Conservation (phyloP, 192 early-diverging fungal species). For the Coemansia biformis region DNA sequence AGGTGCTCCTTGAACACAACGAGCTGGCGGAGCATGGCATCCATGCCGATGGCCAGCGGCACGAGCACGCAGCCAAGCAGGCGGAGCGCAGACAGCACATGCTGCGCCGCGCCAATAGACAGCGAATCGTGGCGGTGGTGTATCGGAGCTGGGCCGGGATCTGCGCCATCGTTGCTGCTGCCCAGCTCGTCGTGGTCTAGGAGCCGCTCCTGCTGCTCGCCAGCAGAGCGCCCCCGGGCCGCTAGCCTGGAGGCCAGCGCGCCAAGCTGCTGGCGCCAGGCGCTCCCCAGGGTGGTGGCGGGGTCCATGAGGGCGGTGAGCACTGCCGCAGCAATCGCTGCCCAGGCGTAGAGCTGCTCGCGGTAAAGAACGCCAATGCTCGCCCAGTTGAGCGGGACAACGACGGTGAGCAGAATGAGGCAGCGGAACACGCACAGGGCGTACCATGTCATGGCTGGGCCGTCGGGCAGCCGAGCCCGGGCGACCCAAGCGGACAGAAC, state of each 20-base stretch:
- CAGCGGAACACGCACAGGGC: slow-evolving; percentile 30
- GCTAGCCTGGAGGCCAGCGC: background rate
- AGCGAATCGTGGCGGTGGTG: background rate
- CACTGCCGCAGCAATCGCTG: slow-evolving; percentile 17
- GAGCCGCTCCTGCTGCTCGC: slow-evolving; percentile 11
- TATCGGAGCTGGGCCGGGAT: background rate
- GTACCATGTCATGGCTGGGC: slow-evolving; percentile 26
- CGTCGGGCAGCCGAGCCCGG: slow-evolving; percentile 23
- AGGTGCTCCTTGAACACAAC: slow-evolving; percentile 40
- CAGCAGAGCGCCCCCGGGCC: background rate
- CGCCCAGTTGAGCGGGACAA: slow-evolving; percentile 28
- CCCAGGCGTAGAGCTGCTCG: slow-evolving; percentile 36
- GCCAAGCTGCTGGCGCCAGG: slow-evolving; percentile 11
- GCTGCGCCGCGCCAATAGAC: background rate
- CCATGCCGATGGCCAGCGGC: slow-evolving; percentile 31
- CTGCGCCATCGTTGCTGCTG: background rate
- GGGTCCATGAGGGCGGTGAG: slow-evolving; percentile 32
- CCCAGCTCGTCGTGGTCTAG: slow-evolving; percentile 4
- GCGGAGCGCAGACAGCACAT: slow-evolving; percentile 14
- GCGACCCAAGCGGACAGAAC: slow-evolving; percentile 28
- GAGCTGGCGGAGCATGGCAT: slow-evolving; percentile 41
- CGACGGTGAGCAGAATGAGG: slow-evolving; percentile 22
- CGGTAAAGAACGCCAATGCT: slow-evolving; percentile 39
- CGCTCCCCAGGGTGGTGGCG: slow-evolving; percentile 8
- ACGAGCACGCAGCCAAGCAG: slow-evolving; percentile 17